A percentile compares a stretch with the other conserved stretches of the same genome.
Evolutionary conservation across 2,329 filamentous ascomycete genomes (phyloP).

Genomic region (Grosmannia huntii): DNA sequence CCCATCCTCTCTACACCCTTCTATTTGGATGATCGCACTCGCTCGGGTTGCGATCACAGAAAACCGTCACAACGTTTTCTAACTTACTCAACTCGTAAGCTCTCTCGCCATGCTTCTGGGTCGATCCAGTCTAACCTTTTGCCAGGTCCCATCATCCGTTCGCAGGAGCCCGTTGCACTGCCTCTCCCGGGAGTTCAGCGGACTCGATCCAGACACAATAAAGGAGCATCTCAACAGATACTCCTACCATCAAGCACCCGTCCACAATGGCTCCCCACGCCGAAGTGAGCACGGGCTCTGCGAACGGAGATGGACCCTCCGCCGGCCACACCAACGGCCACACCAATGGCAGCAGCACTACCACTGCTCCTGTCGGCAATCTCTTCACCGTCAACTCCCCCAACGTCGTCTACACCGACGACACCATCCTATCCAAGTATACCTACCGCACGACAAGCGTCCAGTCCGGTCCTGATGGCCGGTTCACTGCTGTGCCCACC

Average conservation of each 20-base stretch:
- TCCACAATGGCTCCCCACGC: slow-evolving; percentile 86
- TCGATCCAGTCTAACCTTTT: background rate
- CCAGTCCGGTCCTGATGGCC: slow-evolving; percentile 53
- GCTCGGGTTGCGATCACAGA: slow-evolving; percentile 41
- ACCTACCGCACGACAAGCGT: slow-evolving; percentile 91
- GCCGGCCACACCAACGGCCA: slow-evolving; percentile 24
- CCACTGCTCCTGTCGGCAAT: slow-evolving; percentile 35
- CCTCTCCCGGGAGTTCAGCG: slow-evolving; percentile 72
- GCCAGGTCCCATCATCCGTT: slow-evolving; percentile 83
- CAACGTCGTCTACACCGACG: slow-evolving; percentile 82
- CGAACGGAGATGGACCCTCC: slow-evolving; percentile 39
- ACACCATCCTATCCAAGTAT: slow-evolving; percentile 85
- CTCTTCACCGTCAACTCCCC: slow-evolving; percentile 83
- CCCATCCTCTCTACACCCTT: background rate
- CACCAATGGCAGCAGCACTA: slow-evolving; percentile 6
- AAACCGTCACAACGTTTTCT: slow-evolving; percentile 89
- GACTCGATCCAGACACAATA: slow-evolving; percentile 48
- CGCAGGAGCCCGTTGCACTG: slow-evolving; percentile 90
- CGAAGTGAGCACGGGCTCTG: slow-evolving; percentile 40
- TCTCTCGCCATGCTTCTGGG: background rate
- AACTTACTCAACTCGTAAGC: slow-evolving; percentile 93
- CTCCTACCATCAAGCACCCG: background rate
- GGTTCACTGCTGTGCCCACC: slow-evolving; percentile 71
- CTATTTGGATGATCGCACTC: slow-evolving; percentile 11
- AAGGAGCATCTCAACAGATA: slow-evolving; percentile 19